A percentile compares a stretch with the other conserved stretches of the same genome.
Evolutionary conservation across 2,329 filamentous ascomycete genomes (phyloP).

Genomic region (Triangularia verruculosa): DNA sequence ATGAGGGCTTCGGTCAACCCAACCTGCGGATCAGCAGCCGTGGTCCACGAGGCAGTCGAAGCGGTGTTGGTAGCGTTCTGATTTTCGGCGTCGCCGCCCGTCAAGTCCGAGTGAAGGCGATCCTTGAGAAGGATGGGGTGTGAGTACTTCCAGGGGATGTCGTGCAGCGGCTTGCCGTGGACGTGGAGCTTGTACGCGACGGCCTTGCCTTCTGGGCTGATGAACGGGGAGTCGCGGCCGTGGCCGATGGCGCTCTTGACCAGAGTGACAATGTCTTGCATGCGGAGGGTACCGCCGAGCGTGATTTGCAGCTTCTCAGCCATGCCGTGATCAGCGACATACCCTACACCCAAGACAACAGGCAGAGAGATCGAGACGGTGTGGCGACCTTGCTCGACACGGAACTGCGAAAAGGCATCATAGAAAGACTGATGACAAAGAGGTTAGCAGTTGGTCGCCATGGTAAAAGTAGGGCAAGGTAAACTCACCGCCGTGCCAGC

Average conservation of each 20-base stretch:
- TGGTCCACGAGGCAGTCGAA: neutral
- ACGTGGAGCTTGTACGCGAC: neutral
- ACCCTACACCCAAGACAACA: conserved; percentile 12
- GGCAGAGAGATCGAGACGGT: conserved; percentile 35
- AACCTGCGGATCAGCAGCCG: neutral
- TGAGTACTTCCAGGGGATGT: conserved; percentile 4
- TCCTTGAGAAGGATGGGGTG: conserved; percentile 5
- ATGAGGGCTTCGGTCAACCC: neutral
- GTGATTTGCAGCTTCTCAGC: neutral
- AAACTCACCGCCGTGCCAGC: conserved; percentile 1
- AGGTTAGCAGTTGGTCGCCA: neutral
- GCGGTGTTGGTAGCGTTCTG: neutral
- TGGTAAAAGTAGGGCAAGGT: too few relatives aligned
- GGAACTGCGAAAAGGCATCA: conserved; percentile 8
- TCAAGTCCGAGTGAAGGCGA: neutral
- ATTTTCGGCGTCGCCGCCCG: neutral
- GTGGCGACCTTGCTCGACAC: conserved; percentile 6
- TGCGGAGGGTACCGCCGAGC: conserved; percentile 1
- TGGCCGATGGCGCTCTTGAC: neutral
- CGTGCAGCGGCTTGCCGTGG: neutral
- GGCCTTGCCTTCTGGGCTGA: neutral
- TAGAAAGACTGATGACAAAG: neutral
- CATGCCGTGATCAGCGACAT: conserved; percentile 1
- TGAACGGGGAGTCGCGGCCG: neutral
- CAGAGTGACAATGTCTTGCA: neutral